phyloP scores from a whole-genome alignment of 2,329 filamentous ascomycete species.

The Colletotrichum melonis region DNA sequence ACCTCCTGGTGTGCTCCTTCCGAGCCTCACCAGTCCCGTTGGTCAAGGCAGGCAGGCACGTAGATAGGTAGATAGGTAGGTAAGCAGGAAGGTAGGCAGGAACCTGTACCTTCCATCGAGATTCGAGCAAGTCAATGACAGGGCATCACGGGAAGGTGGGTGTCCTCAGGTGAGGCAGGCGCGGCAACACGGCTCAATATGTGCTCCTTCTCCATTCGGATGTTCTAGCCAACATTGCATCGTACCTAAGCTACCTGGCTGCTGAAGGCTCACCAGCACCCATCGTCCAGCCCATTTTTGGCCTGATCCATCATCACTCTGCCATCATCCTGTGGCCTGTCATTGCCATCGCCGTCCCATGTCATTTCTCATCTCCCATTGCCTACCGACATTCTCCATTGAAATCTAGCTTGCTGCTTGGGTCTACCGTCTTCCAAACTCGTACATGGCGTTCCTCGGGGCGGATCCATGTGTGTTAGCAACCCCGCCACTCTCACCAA shows the following conservation, averaged over 20 bases:
- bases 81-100: background rate
- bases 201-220: background rate
- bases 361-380: too few relatives aligned
- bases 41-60: background rate
- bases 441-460: background rate
- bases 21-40: background rate
- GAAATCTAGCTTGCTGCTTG: background rate
- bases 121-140: background rate
- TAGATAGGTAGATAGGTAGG: background rate
- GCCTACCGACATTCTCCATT: background rate
- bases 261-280: too few relatives aligned
- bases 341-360: too few relatives aligned
- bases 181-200: background rate
- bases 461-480: background rate
- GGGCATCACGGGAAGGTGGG: background rate
- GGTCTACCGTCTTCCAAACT: too few relatives aligned
- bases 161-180: background rate
- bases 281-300: background rate
- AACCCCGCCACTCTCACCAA: conserved; percentile 22
- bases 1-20: background rate
- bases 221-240: background rate
- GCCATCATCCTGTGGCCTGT: background rate
- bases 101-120: background rate
- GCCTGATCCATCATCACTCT: background rate
- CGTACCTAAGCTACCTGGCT: background rate